Base-by-base conservation (phyloP, 768 basidiomycete species). In the Chalciporus chontae region DNA sequence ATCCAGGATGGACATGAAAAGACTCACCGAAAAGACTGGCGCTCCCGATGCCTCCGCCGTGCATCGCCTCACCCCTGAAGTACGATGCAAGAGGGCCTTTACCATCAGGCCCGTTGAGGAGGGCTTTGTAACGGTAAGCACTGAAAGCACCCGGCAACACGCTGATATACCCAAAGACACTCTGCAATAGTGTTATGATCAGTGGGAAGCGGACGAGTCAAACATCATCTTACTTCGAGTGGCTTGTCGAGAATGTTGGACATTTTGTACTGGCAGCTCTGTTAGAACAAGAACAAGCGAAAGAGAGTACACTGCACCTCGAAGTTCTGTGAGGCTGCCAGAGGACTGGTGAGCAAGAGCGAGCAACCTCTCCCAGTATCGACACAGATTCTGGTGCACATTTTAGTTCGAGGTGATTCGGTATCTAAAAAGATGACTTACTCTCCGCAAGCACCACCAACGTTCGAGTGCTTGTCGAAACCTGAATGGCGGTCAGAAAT, bases 361-460 rank as follows among this genome's bases (percentile, higher is more conserved):
- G 78, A 73, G 57, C 90, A 92, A 13, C 76, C 86, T 56, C 77
- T 78, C 23, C 90, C 89, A 15, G 80, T 81, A 60, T 91, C 89
- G 44, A 91, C 89, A 56, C 88, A 90, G 46, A 91, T 91, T 60
- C 86, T 88, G 48, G 8, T 38, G 24, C 4, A 40, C 24, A 24
- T 36, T 7, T 27, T 49, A 13, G 40, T 56, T 44, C 4, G 34
- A 21, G 27, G 46, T 17, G 31, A 18, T 43, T 23, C 29, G 47
- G 43, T 11, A 43, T 41, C 34, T 15, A 23, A 47, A 14, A 26
- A 29, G 24, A 17, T 2, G 50, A 49, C 77, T 57, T 63, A 91
- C 84, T 97, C 94, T 73, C 94, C 94, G 67, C 94, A 97, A 43
- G 94, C 94, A 34, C 94, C 94, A 41, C 93, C 94, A 43, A 97